These are phyloP conservation scores for Irpex sp. DNA, from an alignment of 1,284 basidiomycete genomes.

Conservation along the genomic window DNA sequence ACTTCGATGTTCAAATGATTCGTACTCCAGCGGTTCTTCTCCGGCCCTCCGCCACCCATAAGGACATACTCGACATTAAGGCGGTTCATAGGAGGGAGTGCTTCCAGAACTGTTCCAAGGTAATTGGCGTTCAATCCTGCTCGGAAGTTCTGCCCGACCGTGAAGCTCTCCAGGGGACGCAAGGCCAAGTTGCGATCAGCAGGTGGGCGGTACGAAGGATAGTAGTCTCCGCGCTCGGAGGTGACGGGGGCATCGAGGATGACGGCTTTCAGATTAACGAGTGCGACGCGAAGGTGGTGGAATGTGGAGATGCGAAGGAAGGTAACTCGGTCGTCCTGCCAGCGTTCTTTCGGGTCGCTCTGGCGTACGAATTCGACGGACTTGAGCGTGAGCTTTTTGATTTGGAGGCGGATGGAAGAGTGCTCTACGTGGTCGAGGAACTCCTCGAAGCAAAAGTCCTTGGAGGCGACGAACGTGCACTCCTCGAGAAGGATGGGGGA, in stretches of 20 bases:
- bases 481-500: background rate
- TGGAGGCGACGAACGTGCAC: background rate
- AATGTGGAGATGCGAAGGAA: background rate
- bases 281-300: background rate
- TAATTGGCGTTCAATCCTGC: background rate
- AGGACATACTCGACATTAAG: background rate
- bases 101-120: background rate
- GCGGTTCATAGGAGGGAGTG: background rate
- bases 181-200: background rate
- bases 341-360: background rate
- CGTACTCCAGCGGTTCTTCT: background rate
- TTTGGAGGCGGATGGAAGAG: background rate
- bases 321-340: background rate
- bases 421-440: background rate
- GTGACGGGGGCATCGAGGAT: background rate
- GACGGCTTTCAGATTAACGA: background rate
- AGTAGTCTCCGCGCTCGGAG: background rate
- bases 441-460: background rate
- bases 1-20: background rate
- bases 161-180: background rate
- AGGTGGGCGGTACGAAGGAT: background rate
- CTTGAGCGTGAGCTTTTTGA: background rate
- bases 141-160: background rate
- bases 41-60: background rate
- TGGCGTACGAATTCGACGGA: background rate